These are phyloP conservation scores for Acer negundo DNA, from an alignment of 345 rosid species.

Conservation along the genomic window DNA sequence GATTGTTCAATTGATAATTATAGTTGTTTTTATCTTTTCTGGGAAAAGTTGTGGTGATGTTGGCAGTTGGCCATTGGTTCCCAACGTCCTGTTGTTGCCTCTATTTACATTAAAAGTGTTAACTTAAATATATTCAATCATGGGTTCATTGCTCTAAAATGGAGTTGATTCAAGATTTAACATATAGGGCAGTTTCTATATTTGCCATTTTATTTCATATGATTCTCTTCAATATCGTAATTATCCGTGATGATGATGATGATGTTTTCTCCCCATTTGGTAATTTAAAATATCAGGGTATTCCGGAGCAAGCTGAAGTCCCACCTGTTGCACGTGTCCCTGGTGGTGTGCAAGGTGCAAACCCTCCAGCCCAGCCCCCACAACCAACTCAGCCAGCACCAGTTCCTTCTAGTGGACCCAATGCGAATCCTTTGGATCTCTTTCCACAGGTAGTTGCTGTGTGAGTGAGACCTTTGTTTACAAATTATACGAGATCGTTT, in stretches of 20 bases:
- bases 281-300: conserved; percentile 46
- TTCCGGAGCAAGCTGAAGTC: conserved; percentile 77
- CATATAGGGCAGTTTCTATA: not conserved
- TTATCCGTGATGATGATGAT: not conserved
- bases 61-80: not conserved
- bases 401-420: conserved; percentile 65
- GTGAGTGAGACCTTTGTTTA: not conserved
- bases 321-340: conserved; percentile 54
- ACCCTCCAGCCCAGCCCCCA: conserved; percentile 44
- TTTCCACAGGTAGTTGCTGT: conserved; percentile 76
- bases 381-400: conserved; percentile 61
- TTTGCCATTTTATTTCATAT: not conserved
- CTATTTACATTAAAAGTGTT: not conserved
- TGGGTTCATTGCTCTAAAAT: not conserved
- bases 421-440: conserved; percentile 85
- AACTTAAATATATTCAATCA: not conserved
- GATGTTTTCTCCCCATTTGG: not conserved
- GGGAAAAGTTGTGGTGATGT: not conserved
- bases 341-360: conserved; percentile 46
- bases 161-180: too few species aligned
- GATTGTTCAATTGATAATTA: not conserved
- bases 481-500: conserved; percentile 1
- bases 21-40: not conserved
- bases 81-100: not conserved
- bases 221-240: not conserved